Base-by-base conservation (phyloP, 1,284 basidiomycete species). In the Pholiota adiposa region DNA sequence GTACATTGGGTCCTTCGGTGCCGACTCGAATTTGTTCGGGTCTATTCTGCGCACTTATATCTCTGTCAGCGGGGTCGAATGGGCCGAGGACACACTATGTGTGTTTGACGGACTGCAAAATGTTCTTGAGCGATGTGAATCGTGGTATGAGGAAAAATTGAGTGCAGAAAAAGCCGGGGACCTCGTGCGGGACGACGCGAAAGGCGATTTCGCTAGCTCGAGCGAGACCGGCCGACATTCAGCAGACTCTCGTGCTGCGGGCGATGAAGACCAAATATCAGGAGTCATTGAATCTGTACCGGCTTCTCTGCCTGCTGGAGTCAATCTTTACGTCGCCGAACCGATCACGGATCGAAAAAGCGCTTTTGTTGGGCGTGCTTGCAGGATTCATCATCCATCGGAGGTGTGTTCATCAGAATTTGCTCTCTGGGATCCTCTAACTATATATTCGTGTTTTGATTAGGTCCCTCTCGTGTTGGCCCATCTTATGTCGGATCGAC, bases 51-150 rank as follows among this genome's bases (percentile, higher is more conserved):
- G 90, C 38, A 95, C 92, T 0, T 96, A 87, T 73, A 93, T 96
- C 60, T 92, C 93, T 1, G 72, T 81, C 18, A 84, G 82, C 51
- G 92, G 91, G 5, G 83, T 92, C 8, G 86, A 92, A 59, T 95
- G 90, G 85, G 77, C 79, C 0, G 77, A 86, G 18, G 93, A 89
- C 52, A 82, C 82, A 1, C 87, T 94, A 12, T 94, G 92, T 68
- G 91, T 96, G 14, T 97, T 96, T 70, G 94, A 97, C 65, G 94
- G 94, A 9, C 75, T 96, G 9, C 89, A 93, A 69, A 87, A 84
- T 70, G 86, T 91, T n/a, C 76, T 90, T 46, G 87, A 91, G 53
- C 78, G 81, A 25, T 89, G 86, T 59, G 77, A 80, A 36, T 70
- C 72, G 46, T 96, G 94, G 94, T 92, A 93, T 67, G 80, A 83